phyloP scores from a whole-genome alignment of 495 filamentous ascomycete species.

The Pseudevernia furfuracea region DNA sequence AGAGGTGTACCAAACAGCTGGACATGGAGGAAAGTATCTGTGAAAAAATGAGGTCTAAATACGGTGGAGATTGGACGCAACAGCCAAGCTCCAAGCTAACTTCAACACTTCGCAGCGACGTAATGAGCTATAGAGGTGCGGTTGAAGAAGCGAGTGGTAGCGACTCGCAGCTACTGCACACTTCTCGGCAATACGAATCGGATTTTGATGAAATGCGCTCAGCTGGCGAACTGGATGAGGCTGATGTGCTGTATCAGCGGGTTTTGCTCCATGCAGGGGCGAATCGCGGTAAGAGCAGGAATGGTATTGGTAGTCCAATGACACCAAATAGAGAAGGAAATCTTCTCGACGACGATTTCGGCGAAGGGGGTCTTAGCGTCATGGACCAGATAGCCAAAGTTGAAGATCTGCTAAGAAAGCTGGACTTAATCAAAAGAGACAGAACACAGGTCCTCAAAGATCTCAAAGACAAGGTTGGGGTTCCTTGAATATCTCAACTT shows the following conservation, averaged over 20 bases:
- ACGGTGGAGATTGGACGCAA: constrained; percentile 92
- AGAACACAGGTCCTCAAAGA: constrained; percentile 88
- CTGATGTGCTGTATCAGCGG: constrained; percentile 80
- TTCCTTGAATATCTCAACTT: neutral
- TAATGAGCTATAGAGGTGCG: constrained; percentile 77
- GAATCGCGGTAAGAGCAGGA: constrained; percentile 53
- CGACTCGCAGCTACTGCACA: constrained; percentile 76
- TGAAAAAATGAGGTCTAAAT: constrained; percentile 98
- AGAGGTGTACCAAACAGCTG: constrained; percentile 73
- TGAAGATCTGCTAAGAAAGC: constrained; percentile 83
- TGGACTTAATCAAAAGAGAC: constrained; percentile 87
- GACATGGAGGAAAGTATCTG: constrained; percentile 97
- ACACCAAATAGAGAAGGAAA: constrained; percentile 57
- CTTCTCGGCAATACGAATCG: constrained; percentile 71
- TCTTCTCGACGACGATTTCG: constrained; percentile 85
- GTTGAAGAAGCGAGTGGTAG: constrained; percentile 83
- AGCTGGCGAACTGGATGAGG: constrained; percentile 80
- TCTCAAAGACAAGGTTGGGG: constrained; percentile 83
- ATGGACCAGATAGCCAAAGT: constrained; percentile 82
- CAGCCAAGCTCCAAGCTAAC: constrained; percentile 88
- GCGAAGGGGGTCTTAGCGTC: constrained; percentile 68
- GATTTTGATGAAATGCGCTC: constrained; percentile 95
- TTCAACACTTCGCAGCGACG: constrained; percentile 75
- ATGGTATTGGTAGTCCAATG: constrained; percentile 52
- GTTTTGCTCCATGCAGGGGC: constrained; percentile 64